Conservation (phyloP, 257 asterid species). For the Coffea eugenioides region DNA sequence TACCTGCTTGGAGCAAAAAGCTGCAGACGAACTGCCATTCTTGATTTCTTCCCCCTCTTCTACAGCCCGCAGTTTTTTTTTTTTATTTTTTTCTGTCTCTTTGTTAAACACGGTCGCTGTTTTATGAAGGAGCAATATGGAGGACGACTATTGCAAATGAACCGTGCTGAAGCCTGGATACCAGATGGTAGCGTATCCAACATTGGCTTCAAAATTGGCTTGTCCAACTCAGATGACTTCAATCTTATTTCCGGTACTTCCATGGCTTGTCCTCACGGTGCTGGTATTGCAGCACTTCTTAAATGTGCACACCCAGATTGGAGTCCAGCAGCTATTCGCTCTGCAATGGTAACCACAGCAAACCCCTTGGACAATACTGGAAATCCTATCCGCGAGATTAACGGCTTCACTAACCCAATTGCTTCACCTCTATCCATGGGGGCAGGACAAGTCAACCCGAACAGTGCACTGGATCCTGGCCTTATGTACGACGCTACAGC, state of each 20-base stretch:
- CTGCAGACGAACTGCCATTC: neutral
- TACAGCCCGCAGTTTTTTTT: too few species aligned
- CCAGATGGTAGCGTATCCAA: neutral
- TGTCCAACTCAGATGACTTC: slow-evolving; percentile 15
- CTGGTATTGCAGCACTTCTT: slow-evolving; percentile 44
- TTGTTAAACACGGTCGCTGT: too few species aligned
- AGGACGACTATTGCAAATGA: too few species aligned
- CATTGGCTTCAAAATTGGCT: neutral
- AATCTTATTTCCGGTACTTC: slow-evolving; percentile 33
- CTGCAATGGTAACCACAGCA: slow-evolving; percentile 47
- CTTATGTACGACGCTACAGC: slow-evolving; percentile 33
- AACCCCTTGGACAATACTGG: slow-evolving; percentile 30
- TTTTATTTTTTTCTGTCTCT: too few species aligned
- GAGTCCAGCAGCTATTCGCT: slow-evolving; percentile 47
- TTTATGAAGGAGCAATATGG: too few species aligned
- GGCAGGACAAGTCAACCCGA: slow-evolving; percentile 46
- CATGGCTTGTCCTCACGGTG: slow-evolving; percentile 46
- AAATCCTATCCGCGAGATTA: slow-evolving; percentile 15
- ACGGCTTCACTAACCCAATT: neutral
- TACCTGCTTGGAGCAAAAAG: neutral
- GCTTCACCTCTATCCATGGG: slow-evolving; percentile 47
- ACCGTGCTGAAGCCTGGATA: slow-evolving; percentile 16
- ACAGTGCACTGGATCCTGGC: slow-evolving; percentile 46
- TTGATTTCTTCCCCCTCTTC: too few species aligned
- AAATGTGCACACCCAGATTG: slow-evolving; percentile 43